Evolutionary conservation across 352 stramenopile genomes (phyloP), one percentile per base, ranked within the genome.

Genomic region (Phytophthora cryptogea): DNA sequence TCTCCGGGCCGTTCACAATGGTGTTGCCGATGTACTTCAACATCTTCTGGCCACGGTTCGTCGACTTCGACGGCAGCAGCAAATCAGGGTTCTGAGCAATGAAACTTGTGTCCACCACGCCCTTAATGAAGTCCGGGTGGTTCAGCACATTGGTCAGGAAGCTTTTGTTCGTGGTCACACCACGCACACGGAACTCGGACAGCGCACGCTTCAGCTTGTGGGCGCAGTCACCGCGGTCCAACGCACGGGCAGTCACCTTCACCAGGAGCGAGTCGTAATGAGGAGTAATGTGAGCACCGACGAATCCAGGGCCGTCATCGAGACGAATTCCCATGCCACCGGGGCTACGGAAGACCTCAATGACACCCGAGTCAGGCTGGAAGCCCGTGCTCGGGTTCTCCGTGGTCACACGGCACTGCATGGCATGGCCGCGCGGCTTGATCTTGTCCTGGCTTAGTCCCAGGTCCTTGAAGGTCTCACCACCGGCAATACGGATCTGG

Each of bases 251-350:
- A n/a, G 95, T 99, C 47, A 99, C 92, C 81, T 99, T 99, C 26
- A 99, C 96, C 13, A 99, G 72, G 36, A 99, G 76, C 33, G 94
- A 98, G 78, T 99, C 96, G 75, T 99, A 99, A 78, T 98, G 93
- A 8, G 96, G 96, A 41, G 95, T 99, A 56, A 99, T 98, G 67
- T 98, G 88, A 16, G 94, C 95, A 20, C 96, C 96, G 13, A 97
- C 87, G 71, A 99, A 99, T 32, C 96, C 96, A 48, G 94, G 91
- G 40, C 95, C 94, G 63, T 98, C 94, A 62, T 98, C 96, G 8
- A 99, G 75, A 66, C 96, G 90, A 50, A 99, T 98, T 33, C 97
- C 96, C 89, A 98, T 98, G 58, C 97, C 96, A 30, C 86, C 90
- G 2, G 96, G 90, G 61, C 90, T 92, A 54, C 94, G 82, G 78